Evolutionary conservation across 2,329 filamentous ascomycete genomes (phyloP).

Genomic region (Grosmannia serpens): DNA sequence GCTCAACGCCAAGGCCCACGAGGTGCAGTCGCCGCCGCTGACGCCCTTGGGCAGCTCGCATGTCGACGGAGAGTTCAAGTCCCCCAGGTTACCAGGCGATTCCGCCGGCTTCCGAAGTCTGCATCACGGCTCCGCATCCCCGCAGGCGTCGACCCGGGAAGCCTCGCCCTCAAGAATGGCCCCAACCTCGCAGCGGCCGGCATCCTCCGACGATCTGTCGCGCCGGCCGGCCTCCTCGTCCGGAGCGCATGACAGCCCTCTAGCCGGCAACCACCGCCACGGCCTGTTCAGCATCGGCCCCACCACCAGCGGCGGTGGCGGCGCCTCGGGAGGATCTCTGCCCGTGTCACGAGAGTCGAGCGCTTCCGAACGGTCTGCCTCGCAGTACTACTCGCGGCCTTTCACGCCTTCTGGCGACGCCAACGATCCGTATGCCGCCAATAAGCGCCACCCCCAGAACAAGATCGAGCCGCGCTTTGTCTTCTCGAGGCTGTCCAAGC

Average conservation of each 20-base stretch:
- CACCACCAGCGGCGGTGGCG: slow-evolving; percentile 17
- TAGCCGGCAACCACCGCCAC: slow-evolving; percentile 31
- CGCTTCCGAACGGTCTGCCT: slow-evolving; percentile 47
- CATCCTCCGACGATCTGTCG: neutral
- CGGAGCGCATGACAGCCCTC: slow-evolving; percentile 19
- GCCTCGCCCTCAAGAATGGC: slow-evolving; percentile 21
- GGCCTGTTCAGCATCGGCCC: slow-evolving; percentile 42
- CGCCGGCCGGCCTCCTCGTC: slow-evolving; percentile 11
- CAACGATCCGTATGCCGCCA: slow-evolving; percentile 81
- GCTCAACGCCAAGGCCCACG: slow-evolving; percentile 54
- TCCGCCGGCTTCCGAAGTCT: neutral
- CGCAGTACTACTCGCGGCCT: slow-evolving; percentile 57
- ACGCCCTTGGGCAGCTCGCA: slow-evolving; percentile 67
- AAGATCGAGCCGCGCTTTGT: slow-evolving; percentile 71
- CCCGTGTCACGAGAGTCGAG: slow-evolving; percentile 51
- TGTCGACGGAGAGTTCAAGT: slow-evolving; percentile 23
- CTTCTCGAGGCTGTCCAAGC: slow-evolving; percentile 67
- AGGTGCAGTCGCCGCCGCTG: slow-evolving; percentile 77
- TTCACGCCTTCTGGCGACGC: slow-evolving; percentile 68
- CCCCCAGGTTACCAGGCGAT: slow-evolving; percentile 12
- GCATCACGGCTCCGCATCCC: slow-evolving; percentile 40
- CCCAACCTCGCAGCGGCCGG: neutral
- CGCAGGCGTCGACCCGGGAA: slow-evolving; percentile 53
- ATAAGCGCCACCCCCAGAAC: slow-evolving; percentile 59
- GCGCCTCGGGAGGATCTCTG: slow-evolving; percentile 31